Evolutionary conservation across 768 basidiomycete genomes (phyloP), one percentile per base, ranked within the genome.

Genomic region (Rhizopogon salebrosus): DNA sequence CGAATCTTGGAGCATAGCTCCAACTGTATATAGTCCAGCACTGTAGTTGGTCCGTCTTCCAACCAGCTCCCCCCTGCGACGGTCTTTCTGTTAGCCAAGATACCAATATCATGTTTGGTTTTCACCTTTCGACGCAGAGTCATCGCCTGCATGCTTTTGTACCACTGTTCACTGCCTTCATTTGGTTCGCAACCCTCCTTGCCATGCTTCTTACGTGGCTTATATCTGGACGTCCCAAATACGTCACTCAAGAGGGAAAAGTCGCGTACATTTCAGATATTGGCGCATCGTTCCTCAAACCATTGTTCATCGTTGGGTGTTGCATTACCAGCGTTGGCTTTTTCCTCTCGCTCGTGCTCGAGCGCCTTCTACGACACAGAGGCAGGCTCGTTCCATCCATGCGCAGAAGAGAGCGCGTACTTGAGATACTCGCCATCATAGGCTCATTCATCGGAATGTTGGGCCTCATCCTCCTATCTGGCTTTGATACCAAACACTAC

Each of bases 231-330:
- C 71, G 78, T 27, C 76, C 74, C 22, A 69, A 68, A 51, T 73
- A 75, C 58, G 73, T 73, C 14, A 77, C 83, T 13, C 73, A 78
- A 64, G 75, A 82, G 35, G 77, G 77, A 20, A 65, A 66, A 1
- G 80, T 89, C 48, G 80, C 82, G n/a, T 89, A 85, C 66, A 89
- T 91, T 43, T 88, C 86, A 38, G 87, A 91, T 60, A 68, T 90
- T 34, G 88, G 84, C n/a, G 88, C 89, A 18, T 77, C 77, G 57
- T 72, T 76, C 48, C 70, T 91, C 40, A 90, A 91, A 63, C 89
- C 89, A 3, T 75, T 91, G 35, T 92, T 92, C 60, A 72, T 91
- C 46, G 72, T 76, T 14, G 83, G 83, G 6, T 84, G 82, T 58
- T 70, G 73, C 36, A 76, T 89, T 53, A 88, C 89, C 2, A 82